Evolutionary conservation across 2,329 filamentous ascomycete genomes (phyloP).

Genomic region (Fusarium cicatricum): DNA sequence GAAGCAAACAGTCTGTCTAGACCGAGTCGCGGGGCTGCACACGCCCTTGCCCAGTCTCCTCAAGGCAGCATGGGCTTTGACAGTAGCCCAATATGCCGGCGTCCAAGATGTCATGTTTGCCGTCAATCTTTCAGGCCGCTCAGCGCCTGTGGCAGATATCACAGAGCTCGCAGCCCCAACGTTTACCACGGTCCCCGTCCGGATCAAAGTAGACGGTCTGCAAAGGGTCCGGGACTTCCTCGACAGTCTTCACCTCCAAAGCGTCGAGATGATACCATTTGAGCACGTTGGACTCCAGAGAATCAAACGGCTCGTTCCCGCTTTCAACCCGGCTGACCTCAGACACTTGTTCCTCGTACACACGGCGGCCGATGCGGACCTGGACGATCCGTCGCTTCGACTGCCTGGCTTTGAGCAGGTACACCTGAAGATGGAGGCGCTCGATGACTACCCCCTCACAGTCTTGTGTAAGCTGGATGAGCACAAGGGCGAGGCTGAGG

Average conservation of each 20-base stretch:
- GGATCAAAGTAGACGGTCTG: not conserved
- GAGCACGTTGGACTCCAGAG: not conserved
- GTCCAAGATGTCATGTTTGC: not conserved
- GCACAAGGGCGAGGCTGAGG: not conserved
- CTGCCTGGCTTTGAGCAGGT: not conserved
- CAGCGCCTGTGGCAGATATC: not conserved
- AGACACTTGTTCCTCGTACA: not conserved
- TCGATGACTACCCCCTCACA: not conserved
- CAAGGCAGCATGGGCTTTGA: not conserved
- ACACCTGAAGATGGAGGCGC: not conserved
- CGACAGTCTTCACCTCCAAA: not conserved
- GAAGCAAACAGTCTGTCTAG: not conserved
- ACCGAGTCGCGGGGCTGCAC: not conserved
- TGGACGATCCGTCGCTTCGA: not conserved
- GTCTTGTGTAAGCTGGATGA: not conserved
- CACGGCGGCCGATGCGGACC: not conserved
- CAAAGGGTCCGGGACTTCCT: not conserved
- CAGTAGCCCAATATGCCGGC: not conserved
- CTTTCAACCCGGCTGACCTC: not conserved
- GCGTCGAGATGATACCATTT: not conserved
- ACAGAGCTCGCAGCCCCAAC: not conserved
- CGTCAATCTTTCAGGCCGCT: not conserved
- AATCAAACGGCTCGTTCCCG: not conserved
- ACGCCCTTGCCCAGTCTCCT: not conserved
- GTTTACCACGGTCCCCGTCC: not conserved